Evolutionary conservation across 1,139 yeast species (phyloP).

Genomic region (Saccharomyces hybrid): DNA sequence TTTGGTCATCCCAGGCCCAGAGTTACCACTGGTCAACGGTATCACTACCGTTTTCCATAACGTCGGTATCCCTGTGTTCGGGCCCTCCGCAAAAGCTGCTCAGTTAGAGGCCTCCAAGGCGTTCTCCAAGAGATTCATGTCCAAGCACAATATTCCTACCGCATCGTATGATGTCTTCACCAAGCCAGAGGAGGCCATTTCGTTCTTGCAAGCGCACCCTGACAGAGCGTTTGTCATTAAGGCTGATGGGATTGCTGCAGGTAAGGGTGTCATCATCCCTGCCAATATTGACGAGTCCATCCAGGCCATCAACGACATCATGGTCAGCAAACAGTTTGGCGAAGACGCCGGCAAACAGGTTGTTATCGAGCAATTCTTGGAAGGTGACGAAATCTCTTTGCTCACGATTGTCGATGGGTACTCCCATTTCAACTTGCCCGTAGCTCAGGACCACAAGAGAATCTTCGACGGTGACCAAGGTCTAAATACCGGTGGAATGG

Average conservation of each 20-base stretch:
- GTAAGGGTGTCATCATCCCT: slow-evolving; percentile 96
- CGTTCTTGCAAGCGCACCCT: slow-evolving; percentile 50
- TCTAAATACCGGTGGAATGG: slow-evolving; percentile 98
- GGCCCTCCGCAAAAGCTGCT: slow-evolving; percentile 88
- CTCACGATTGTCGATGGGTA: slow-evolving; percentile 93
- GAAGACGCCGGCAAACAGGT: slow-evolving; percentile 84
- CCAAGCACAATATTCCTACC: slow-evolving; percentile 84
- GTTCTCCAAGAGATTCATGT: slow-evolving; percentile 91
- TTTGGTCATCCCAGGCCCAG: slow-evolving; percentile 95
- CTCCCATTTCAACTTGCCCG: slow-evolving; percentile 82
- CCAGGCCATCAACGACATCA: slow-evolving; percentile 75
- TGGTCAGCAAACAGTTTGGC: slow-evolving; percentile 88
- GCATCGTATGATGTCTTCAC: slow-evolving; percentile 83
- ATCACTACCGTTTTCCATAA: slow-evolving; percentile 58
- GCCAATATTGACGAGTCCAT: slow-evolving; percentile 75
- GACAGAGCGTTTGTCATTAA: slow-evolving; percentile 83
- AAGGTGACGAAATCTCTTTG: slow-evolving; percentile 94
- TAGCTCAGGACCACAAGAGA: slow-evolving; percentile 98
- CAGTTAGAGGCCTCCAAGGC: slow-evolving; percentile 96
- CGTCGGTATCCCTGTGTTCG: slow-evolving; percentile 92
- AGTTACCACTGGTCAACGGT: slow-evolving; percentile 96
- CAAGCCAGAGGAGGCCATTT: slow-evolving; percentile 63
- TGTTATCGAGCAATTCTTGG: slow-evolving; percentile 91
- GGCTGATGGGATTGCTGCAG: slow-evolving; percentile 98
- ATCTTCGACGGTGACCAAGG: slow-evolving; percentile 91